Conservation (phyloP, 805 yeast species). For the Candida suzukii region DNA sequence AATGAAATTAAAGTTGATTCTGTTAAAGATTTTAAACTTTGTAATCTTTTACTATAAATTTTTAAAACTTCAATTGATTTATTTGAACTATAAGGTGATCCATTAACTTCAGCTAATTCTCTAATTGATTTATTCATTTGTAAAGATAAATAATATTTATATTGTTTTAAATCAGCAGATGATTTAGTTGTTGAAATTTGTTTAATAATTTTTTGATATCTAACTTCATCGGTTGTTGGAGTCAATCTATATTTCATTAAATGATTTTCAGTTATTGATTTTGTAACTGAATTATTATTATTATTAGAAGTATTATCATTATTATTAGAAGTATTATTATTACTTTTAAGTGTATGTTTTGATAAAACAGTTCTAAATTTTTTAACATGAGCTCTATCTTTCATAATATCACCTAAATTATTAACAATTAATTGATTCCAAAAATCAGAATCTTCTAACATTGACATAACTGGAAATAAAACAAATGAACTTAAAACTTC, state of each 20-base stretch:
- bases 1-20: constrained; percentile 12
- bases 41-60: constrained; percentile 14
- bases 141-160: constrained; percentile 37
- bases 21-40: constrained; percentile 11
- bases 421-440: constrained; percentile 63
- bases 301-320: not conserved
- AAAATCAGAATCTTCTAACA: constrained; percentile 66
- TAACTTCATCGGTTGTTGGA: constrained; percentile 31
- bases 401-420: constrained; percentile 54
- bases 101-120: constrained; percentile 19
- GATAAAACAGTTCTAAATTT: constrained; percentile 64
- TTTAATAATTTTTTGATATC: constrained; percentile 33
- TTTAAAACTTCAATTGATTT: constrained; percentile 4
- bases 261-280: constrained; percentile 10
- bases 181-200: constrained; percentile 27
- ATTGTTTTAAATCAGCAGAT: constrained; percentile 38
- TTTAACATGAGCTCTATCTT: constrained; percentile 69
- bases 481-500: constrained; percentile 61
- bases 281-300: not conserved
- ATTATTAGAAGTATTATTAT: not conserved
- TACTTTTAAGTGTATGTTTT: constrained; percentile 39
- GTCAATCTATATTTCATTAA: constrained; percentile 27
- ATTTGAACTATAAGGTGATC: not conserved
- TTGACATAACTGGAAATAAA: constrained; percentile 39
- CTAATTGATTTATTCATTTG: constrained; percentile 37